Percentiles rank a stretch among this genome's conserved stretches.
These are phyloP conservation scores for Phlebiopsis flavidoalba DNA, from an alignment of 768 basidiomycete species.

Conservation along the genomic window DNA sequence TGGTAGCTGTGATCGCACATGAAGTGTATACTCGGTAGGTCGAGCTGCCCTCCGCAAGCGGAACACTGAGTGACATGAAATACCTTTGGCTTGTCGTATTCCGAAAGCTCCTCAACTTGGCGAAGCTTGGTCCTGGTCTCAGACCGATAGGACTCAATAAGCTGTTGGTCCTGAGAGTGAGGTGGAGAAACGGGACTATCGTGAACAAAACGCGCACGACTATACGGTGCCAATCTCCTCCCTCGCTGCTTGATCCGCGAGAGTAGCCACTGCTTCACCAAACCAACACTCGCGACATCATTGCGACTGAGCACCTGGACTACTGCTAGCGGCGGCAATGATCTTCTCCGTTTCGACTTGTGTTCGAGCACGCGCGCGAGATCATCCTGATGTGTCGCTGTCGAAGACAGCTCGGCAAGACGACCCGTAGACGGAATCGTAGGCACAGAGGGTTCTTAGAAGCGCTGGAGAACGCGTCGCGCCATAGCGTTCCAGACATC, in stretches of 20 bases:
- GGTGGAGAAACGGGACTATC: background rate
- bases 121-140: conserved; percentile 79
- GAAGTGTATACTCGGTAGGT: conserved; percentile 91
- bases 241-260: conserved; percentile 67
- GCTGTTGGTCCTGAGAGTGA: conserved; percentile 64
- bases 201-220: conserved; percentile 24
- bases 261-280: conserved; percentile 90
- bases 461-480: conserved; percentile 60
- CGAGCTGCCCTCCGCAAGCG: conserved; percentile 82
- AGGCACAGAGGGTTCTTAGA: conserved; percentile 86
- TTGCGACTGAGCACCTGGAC: conserved; percentile 88
- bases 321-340: conserved; percentile 81
- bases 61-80: conserved; percentile 96
- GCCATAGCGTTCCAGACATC: conserved; percentile 73
- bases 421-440: conserved; percentile 84
- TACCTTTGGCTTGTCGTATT: conserved; percentile 73
- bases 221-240: conserved; percentile 77
- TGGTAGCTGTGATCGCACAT: conserved; percentile 99
- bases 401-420: conserved; percentile 64
- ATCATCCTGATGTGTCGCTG: conserved; percentile 68
- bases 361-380: conserved; percentile 66
- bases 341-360: conserved; percentile 35
- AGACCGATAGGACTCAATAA: conserved; percentile 82
- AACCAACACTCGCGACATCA: conserved; percentile 83
- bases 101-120: conserved; percentile 76